phyloP scores from a whole-genome alignment of 2,329 filamentous ascomycete genomes.

The Tolypocladium tropicale region DNA sequence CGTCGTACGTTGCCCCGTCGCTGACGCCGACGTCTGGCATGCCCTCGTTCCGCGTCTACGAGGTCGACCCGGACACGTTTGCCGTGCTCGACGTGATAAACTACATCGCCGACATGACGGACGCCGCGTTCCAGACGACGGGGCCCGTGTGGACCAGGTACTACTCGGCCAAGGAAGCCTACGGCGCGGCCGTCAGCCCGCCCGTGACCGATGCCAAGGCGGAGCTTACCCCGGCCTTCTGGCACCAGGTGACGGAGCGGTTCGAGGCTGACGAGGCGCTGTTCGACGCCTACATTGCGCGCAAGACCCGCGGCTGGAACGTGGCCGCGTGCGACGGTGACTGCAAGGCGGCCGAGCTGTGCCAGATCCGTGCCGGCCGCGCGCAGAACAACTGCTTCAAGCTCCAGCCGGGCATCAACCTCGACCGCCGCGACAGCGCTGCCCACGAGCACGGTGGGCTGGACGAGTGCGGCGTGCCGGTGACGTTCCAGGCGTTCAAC shows the following conservation, averaged over 20 bases:
- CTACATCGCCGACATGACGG: constrained; percentile 42
- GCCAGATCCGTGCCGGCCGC: constrained; percentile 39
- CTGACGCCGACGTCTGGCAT: constrained; percentile 45
- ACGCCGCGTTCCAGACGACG: constrained; percentile 28
- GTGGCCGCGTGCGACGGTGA: constrained; percentile 27
- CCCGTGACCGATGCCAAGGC: constrained; percentile 24
- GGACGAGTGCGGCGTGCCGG: constrained; percentile 20
- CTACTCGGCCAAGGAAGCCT: constrained; percentile 45
- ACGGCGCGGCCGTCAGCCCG: constrained; percentile 34
- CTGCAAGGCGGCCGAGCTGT: constrained; percentile 37
- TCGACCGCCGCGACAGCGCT: constrained; percentile 16
- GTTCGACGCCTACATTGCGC: constrained; percentile 35
- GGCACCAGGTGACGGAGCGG: constrained; percentile 43
- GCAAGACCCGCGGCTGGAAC: constrained; percentile 37
- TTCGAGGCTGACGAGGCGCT: constrained; percentile 31
- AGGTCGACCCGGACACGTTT: constrained; percentile 46
- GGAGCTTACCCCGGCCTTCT: constrained; percentile 46
- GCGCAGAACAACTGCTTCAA: constrained; percentile 40
- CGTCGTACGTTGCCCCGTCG: constrained; percentile 44
- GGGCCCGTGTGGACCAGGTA: constrained; percentile 43
- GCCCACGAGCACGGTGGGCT: constrained; percentile 7
- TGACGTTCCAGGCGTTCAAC: constrained; percentile 14
- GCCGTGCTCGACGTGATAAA: constrained; percentile 42
- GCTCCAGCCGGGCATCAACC: constrained; percentile 22
- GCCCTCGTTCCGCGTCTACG: constrained; percentile 48